A percentile compares a stretch with the other conserved stretches of the same genome.
Evolutionary conservation across 2,329 filamentous ascomycete species (phyloP).

Genomic region (Botrytis elliptica): DNA sequence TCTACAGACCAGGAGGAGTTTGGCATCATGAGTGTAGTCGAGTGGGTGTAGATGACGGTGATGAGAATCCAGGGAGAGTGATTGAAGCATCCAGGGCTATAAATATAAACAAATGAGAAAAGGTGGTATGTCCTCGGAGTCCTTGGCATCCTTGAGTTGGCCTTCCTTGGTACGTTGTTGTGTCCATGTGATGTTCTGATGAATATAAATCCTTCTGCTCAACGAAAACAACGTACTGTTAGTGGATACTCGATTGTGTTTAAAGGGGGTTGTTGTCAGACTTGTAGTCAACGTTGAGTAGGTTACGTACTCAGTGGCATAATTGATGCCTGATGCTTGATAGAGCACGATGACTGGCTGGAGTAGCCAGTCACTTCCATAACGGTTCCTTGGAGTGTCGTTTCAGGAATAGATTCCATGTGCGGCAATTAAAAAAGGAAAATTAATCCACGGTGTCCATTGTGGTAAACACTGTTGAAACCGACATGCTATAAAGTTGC

Average conservation of each 20-base stretch:
- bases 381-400: background rate
- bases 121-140: conserved; percentile 3
- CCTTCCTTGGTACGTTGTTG: conserved; percentile 9
- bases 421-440: conserved; percentile 16
- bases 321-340: conserved; percentile 32
- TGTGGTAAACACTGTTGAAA: background rate
- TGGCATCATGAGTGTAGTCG: background rate
- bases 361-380: conserved; percentile 25
- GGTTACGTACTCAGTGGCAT: conserved; percentile 39
- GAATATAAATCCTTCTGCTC: conserved; percentile 30
- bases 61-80: background rate
- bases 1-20: conserved; percentile 30
- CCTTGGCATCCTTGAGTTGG: conserved; percentile 15
- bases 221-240: conserved; percentile 30
- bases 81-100: conserved; percentile 9
- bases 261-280: conserved; percentile 28
- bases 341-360: conserved; percentile 25
- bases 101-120: conserved; percentile 18
- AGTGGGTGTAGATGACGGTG: background rate
- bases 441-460: conserved; percentile 16
- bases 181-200: background rate
- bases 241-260: conserved; percentile 35
- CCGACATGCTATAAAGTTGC: background rate
- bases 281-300: conserved; percentile 33
- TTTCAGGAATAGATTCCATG: conserved; percentile 1